Conservation (phyloP, 768 basidiomycete genomes). For the Lactarius akahatsu region DNA sequence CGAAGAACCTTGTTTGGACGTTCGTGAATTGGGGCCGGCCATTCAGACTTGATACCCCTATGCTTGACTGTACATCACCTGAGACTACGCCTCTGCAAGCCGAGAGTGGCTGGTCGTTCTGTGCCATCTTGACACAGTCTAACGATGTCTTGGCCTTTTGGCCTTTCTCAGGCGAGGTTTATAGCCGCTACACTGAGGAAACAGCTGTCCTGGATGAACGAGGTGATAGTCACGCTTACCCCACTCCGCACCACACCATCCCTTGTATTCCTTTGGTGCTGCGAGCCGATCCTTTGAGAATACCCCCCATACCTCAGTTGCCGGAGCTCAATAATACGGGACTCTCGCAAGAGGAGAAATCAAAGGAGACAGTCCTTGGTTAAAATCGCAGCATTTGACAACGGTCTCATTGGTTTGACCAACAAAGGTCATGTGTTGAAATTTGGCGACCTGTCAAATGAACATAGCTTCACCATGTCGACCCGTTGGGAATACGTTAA, state of each 20-base stretch:
- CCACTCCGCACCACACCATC: conserved; percentile 45
- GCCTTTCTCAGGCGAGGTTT: conserved; percentile 53
- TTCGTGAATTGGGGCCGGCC: conserved; percentile 80
- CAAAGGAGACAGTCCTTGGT: conserved; percentile 51
- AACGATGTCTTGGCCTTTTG: conserved; percentile 78
- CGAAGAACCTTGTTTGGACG: conserved; percentile 62
- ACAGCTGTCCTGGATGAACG: conserved; percentile 48
- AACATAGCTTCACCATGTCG: conserved; percentile 36
- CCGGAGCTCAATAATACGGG: conserved; percentile 47
- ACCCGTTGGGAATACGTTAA: conserved; percentile 74
- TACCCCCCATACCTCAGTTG: conserved; percentile 61
- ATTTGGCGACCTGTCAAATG: conserved; percentile 48
- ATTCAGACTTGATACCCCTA: conserved; percentile 50
- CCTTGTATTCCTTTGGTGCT: conserved; percentile 64
- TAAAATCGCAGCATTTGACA: conserved; percentile 78
- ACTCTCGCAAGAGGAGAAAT: conserved; percentile 30
- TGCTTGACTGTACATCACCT: conserved; percentile 43
- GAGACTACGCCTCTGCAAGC: conserved; percentile 57
- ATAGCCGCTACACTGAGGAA: conserved; percentile 38
- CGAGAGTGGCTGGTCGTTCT: conserved; percentile 80
- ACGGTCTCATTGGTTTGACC: conserved; percentile 75
- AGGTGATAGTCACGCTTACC: conserved; percentile 38
- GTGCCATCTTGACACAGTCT: conserved; percentile 67
- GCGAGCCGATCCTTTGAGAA: conserved; percentile 49
- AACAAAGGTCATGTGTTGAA: conserved; percentile 75